Conservation (phyloP, 2,329 filamentous ascomycete genomes). For the Gaeumannomyces sp. region DNA sequence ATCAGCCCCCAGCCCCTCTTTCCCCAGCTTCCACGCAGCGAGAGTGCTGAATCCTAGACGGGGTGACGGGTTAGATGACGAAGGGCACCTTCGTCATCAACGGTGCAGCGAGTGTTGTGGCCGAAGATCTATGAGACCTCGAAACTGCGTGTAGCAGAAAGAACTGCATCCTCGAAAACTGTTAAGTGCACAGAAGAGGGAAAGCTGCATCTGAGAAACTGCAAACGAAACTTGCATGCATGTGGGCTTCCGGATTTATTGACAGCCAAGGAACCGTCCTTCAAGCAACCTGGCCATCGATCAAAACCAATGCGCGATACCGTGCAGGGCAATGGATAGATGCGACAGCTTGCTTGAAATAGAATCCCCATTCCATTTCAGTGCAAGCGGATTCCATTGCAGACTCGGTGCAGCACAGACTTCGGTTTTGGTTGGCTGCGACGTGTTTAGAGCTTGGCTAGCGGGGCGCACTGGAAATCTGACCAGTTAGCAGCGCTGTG, state of each 20-base stretch:
- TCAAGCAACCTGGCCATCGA: too few species aligned
- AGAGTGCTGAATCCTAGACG: neutral
- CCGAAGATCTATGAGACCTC: neutral
- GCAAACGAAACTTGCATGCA: neutral
- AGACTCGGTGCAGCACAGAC: too few species aligned
- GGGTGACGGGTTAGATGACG: too few species aligned
- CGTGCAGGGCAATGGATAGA: too few species aligned
- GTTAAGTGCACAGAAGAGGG: too few species aligned
- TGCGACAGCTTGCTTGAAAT: too few species aligned
- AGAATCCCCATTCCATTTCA: too few species aligned
- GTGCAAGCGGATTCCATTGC: too few species aligned
- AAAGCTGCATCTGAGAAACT: too few species aligned
- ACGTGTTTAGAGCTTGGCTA: neutral
- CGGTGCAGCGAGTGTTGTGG: neutral
- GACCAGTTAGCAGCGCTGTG: neutral
- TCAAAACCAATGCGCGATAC: too few species aligned
- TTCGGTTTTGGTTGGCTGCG: neutral
- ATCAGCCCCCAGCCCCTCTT: neutral
- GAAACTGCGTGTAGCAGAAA: neutral
- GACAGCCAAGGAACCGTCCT: neutral
- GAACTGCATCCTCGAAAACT: neutral
- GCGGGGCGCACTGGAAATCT: neutral
- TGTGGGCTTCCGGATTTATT: neutral
- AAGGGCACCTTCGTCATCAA: neutral
- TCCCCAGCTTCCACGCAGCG: neutral